These are phyloP conservation scores for Oryza meyeriana DNA, from an alignment of 176 grass and related monocot species.

Conservation along the genomic window DNA sequence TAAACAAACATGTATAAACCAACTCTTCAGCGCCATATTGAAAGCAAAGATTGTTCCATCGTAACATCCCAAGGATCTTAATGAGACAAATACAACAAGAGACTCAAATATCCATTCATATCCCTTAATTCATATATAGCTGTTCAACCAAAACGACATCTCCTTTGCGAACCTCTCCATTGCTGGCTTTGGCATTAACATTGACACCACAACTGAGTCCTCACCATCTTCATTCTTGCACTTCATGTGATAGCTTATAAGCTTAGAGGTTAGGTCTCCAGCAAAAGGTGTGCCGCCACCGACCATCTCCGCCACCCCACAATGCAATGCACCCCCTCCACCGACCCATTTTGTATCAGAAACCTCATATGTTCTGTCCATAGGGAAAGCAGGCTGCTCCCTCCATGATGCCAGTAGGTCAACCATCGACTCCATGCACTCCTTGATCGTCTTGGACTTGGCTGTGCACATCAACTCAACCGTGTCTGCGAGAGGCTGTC, in stretches of 20 bases:
- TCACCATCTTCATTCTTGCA: not conserved
- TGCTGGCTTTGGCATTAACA: not conserved
- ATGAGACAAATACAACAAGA: too few species aligned
- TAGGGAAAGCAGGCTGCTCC: not conserved
- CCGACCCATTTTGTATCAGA: constrained; percentile 31
- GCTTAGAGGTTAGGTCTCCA: not conserved
- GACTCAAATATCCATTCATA: too few species aligned
- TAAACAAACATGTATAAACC: too few species aligned
- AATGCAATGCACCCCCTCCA: not conserved
- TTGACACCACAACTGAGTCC: not conserved
- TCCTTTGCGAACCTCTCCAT: not conserved
- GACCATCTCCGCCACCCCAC: not conserved
- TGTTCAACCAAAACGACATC: not conserved
- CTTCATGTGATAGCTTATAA: not conserved
- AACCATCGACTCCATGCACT: constrained; percentile 25
- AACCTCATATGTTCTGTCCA: constrained; percentile 38
- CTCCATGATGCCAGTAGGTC: not conserved
- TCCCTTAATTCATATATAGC: too few species aligned
- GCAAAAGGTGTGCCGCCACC: not conserved
- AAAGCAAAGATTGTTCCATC: too few species aligned
- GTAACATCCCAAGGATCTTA: too few species aligned
- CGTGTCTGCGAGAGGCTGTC: constrained; percentile 3
- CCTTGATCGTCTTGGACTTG: constrained; percentile 25
- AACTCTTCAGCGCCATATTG: too few species aligned
- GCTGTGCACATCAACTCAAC: constrained; percentile 19